Evolutionary conservation across 1,284 basidiomycete species (phyloP), one percentile per base, ranked within the genome.

Genomic region (Microbotryum violaceum): DNA sequence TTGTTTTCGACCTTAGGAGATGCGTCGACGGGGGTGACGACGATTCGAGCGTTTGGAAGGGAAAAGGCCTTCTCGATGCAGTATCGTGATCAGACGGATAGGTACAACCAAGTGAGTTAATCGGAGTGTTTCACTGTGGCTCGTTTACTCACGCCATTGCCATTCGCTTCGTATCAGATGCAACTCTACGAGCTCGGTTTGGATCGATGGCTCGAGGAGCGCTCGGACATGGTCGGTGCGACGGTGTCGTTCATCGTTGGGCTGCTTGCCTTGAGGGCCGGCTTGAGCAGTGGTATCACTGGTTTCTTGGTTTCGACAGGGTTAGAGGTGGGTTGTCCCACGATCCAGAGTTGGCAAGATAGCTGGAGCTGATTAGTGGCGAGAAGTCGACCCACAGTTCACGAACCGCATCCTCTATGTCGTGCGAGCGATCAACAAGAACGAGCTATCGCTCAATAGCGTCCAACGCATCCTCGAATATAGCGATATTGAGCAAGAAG

Each of bases 381-480:
- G n/a, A 56, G 60, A 27, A 6, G 27, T 27, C 27, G 60, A 55
- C 25, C 59, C 61, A 49, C 61, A 62, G 49, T 68, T 68, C 50
- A 68, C 66, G 3, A 60, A 57, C 3, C 57, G 66, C 1, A 68
- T 68, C 42, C 64, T 68, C 47, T 68, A 61, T 58, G 66, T 68
- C 54, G 66, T 68, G 4, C 54, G 66, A 4, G 64, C 66, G 16
- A 46, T 68, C 50, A 68, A 68, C 47, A 60, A 65, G 57, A 63
- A 68, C 42, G 61, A 68, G 37, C 60, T 68, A 5, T 60, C 60
- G 16, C 42, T 68, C 23, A 68, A 68, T 45, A 62, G 59, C n/a
- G 79, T 96, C 45, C 92, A 96, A 75, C 85, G 92, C 49, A 83
- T 96, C 73, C 88, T 90, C 72, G 88, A 91, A 73, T 94, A 91